Evolutionary conservation across 495 filamentous ascomycete genomes (phyloP), one percentile per base, ranked within the genome.

Genomic region (Aspergillus campestris): DNA sequence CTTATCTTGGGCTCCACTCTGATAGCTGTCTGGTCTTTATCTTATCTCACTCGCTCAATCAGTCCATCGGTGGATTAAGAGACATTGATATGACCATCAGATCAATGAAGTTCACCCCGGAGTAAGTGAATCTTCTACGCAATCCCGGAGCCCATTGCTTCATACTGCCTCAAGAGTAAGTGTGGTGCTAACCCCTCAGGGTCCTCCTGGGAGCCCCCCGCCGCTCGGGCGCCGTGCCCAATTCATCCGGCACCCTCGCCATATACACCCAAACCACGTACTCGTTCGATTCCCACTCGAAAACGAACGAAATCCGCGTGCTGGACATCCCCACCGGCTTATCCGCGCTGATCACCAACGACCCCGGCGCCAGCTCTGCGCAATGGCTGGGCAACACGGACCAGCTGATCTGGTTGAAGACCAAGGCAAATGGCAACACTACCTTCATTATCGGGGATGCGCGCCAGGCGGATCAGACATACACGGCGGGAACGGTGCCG

Each of bases 141-240:
- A 47, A 32, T n/a, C 10, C 7, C 12, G 6, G 6, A 29, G 11
- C 8, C 6, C 12, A 29, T 6, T 40, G 13, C 12, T 31, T 30
- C 18, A 35, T 46, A 7, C 18, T 32, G 29, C 24, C 29, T 40
- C 10, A 34, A 29, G 11, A n/a, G 5, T 10, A 33, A 35, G 13
- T 48, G 24, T 12, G 3, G 31, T 34, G n/a, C 18, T 31, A 33
- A 45, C 33, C 30, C 12, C 10, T 3, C 31, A 75, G 72, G 60
- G 83, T 90, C 32, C 77, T 97, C 43, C 79, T 97, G 55, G 81
- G 82, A 55, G 88, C 89, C 10, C 88, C 91, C 28, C 80, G 91
- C 31, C 80, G 91, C 34, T 86, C 85, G 34, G 58, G 80, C 14
- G 89, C 84, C 18, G 63, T 82, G 10, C 89, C 91, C 28, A 94